Percentiles rank a stretch among this genome's conserved stretches.
phyloP scores from a whole-genome alignment of 1,284 basidiomycete genomes.

The Microbotryomycetes sp. region DNA sequence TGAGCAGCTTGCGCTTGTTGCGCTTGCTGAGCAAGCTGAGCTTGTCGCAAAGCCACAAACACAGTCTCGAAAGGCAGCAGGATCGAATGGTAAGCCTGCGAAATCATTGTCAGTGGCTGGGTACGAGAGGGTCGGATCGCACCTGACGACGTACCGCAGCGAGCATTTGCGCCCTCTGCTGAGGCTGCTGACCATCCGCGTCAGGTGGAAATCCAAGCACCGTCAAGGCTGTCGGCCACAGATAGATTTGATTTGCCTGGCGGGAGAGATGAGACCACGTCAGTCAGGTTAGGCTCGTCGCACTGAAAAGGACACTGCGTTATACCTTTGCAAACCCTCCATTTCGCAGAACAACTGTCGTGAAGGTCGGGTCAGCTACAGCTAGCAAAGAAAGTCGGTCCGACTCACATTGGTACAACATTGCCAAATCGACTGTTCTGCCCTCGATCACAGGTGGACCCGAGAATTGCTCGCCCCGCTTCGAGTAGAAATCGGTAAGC shows the following conservation, averaged over 20 bases:
- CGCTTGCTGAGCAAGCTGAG: background rate
- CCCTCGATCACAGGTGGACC: slow-evolving; percentile 21
- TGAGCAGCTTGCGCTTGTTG: slow-evolving; percentile 4
- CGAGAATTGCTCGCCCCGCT: slow-evolving; percentile 3
- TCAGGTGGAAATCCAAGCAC: slow-evolving; percentile 11
- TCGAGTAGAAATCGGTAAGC: slow-evolving; percentile 22
- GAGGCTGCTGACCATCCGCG: slow-evolving; percentile 3
- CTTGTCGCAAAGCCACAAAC: slow-evolving; percentile 13
- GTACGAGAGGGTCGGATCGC: background rate
- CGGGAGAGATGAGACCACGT: background rate
- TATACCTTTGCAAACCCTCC: slow-evolving; percentile 9
- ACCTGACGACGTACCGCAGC: background rate
- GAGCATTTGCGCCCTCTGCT: background rate
- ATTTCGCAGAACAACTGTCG: slow-evolving; percentile 3
- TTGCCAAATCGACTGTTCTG: slow-evolving; percentile 10
- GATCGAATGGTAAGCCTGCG: slow-evolving; percentile 20
- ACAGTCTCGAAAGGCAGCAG: slow-evolving; percentile 25
- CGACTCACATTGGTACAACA: slow-evolving; percentile 17
- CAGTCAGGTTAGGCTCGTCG: background rate
- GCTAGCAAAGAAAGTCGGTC: too few relatives aligned
- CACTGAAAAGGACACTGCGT: too few relatives aligned
- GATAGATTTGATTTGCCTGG: background rate
- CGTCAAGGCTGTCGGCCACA: slow-evolving; percentile 4
- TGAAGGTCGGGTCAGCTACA: background rate
- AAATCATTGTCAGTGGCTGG: background rate